Percentiles rank a stretch among this genome's conserved stretches.
phyloP scores from a whole-genome alignment of 805 yeast species.

The Clavispora carvajalis region DNA sequence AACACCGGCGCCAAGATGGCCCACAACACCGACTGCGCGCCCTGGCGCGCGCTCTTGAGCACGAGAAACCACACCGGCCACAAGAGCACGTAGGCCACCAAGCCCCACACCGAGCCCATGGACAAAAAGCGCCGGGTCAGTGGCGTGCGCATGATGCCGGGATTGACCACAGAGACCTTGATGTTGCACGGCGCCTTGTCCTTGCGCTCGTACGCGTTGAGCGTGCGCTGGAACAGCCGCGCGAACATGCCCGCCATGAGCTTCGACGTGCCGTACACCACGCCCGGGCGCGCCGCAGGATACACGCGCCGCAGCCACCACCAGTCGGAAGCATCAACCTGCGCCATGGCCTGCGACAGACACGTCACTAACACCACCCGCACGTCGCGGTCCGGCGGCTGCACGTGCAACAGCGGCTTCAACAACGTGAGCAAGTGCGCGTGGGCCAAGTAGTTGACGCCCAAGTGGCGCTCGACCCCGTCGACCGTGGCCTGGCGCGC shows the following conservation, averaged over 20 bases:
- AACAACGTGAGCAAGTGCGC: slow-evolving; percentile 74
- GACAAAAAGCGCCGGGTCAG: slow-evolving; percentile 74
- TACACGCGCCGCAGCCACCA: slow-evolving; percentile 58
- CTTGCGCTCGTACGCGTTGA: slow-evolving; percentile 55
- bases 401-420: slow-evolving; percentile 79
- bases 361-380: slow-evolving; percentile 77
- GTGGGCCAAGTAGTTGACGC: slow-evolving; percentile 75
- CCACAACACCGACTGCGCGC: slow-evolving; percentile 72
- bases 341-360: slow-evolving; percentile 69
- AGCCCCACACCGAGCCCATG: slow-evolving; percentile 64
- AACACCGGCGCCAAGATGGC: slow-evolving; percentile 71
- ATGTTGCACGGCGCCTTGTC: slow-evolving; percentile 71
- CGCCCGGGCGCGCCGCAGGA: slow-evolving; percentile 62
- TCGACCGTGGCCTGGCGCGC: slow-evolving; percentile 66
- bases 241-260: slow-evolving; percentile 69
- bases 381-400: slow-evolving; percentile 94
- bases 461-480: slow-evolving; percentile 84
- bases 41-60: slow-evolving; percentile 69
- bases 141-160: slow-evolving; percentile 88
- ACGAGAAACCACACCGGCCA: slow-evolving; percentile 84
- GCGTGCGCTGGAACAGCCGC: slow-evolving; percentile 67
- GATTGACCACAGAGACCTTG: slow-evolving; percentile 73
- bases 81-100: slow-evolving; percentile 54
- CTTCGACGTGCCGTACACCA: slow-evolving; percentile 77
- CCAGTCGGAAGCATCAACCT: slow-evolving; percentile 56